Conservation (phyloP, 345 rosid species). For the Citrus maxima region DNA sequence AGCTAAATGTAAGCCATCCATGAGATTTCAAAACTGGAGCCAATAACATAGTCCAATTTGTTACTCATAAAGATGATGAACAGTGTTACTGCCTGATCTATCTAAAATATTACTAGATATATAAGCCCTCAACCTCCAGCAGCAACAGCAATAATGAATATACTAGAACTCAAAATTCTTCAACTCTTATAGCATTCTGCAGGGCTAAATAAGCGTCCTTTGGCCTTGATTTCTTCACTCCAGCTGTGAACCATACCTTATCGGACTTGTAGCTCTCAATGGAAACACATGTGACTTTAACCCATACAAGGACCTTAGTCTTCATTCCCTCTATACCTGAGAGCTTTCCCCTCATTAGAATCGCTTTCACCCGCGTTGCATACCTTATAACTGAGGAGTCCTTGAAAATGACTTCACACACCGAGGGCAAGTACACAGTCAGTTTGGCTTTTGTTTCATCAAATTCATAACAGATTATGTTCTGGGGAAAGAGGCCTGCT, state of each 20-base stretch:
- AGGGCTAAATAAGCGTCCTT: conserved; percentile 63
- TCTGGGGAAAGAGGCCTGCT: conserved; percentile 85
- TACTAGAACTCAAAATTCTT: conserved; percentile 52
- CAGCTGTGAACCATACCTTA: conserved; percentile 94
- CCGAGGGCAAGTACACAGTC: conserved; percentile 69
- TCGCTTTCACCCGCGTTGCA: conserved; percentile 78
- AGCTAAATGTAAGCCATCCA: neutral
- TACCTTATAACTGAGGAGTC: conserved; percentile 84
- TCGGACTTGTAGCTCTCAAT: conserved; percentile 77
- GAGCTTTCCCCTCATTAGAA: conserved; percentile 70
- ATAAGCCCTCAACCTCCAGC: neutral
- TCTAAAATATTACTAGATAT: neutral
- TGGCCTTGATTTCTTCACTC: conserved; percentile 82
- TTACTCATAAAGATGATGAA: neutral
- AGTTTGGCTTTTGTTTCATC: conserved; percentile 83
- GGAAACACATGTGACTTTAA: conserved; percentile 73
- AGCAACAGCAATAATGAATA: neutral
- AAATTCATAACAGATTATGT: conserved; percentile 81
- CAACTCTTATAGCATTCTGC: conserved; percentile 56
- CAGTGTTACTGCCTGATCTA: neutral
- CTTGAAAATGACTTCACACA: conserved; percentile 76
- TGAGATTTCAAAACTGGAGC: neutral
- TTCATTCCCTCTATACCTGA: conserved; percentile 89
- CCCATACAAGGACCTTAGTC: conserved; percentile 93
- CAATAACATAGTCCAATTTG: neutral